Evolutionary conservation across 805 yeast genomes (phyloP), one percentile per base, ranked within the genome.

Genomic region (Ogataea saltuana): DNA sequence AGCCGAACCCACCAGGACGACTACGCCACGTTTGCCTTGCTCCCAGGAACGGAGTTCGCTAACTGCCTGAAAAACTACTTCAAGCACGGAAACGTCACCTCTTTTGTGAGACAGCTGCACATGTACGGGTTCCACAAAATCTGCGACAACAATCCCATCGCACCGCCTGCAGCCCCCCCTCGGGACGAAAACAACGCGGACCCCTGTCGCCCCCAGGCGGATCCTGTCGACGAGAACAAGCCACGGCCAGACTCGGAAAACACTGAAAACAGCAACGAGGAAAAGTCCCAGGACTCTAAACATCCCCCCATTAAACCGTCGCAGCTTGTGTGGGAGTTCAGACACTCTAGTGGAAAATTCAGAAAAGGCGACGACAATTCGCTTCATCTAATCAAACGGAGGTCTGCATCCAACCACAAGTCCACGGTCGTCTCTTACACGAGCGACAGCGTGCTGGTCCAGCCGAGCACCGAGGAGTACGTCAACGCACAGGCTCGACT

Each of bases 41-140:
- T 72, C 33, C 87, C 88, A 0, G 80, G 81, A 13, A 70, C 78
- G 21, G 84, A 80, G 49, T 82, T 82, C 60, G 78, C 84, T 9
- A 66, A 69, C 29, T 76, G 78, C 1, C 60, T 85, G 38, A 80
- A 85, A n/a, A 72, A 73, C 35, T 89, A 86, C 62, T 90, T 91
- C 72, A 91, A 91, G 62, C 97, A 90, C 67, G 95, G 95, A 3
- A 91, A 91, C 60, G 88, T 90, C 21, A 88, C 96, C 18, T 82
- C 91, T 47, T 91, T 91, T 69, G 96, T 91, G 26, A 78, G 97
- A 35, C 97, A 91, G 65, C 70, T 90, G 34, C 96, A 91, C 69
- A 91, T 90, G 97, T 89, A 89, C 62, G 97, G 97, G 1, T 89
- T 90, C 69, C 97, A 90, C 64, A 89, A 90, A 67, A 82, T 78